Evolutionary conservation across 1,284 basidiomycete species (phyloP).

Genomic region (Chondrostereum purpureum): DNA sequence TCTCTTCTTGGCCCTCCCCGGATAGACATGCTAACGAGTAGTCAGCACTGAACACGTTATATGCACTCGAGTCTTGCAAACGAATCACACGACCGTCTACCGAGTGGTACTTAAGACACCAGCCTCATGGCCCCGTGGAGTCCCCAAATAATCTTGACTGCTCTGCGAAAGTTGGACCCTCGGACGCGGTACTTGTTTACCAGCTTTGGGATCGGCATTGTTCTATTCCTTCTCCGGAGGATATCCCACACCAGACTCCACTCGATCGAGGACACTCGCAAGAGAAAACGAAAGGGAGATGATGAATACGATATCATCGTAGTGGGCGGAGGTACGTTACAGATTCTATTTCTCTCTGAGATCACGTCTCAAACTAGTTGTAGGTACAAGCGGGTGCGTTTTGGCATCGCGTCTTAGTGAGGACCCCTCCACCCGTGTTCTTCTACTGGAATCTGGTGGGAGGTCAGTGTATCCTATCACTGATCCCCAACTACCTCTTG

Average conservation of each 20-base stretch:
- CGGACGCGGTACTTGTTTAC: not conserved
- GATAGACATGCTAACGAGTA: no score
- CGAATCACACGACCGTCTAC: no score
- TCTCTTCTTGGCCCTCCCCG: no score
- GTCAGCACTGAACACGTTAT: no score
- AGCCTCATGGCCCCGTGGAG: no score
- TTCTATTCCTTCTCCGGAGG: not conserved
- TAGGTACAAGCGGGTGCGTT: slow-evolving; percentile 65
- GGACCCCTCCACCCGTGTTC: slow-evolving; percentile 44
- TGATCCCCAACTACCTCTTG: slow-evolving; percentile 1
- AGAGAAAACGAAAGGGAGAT: not conserved
- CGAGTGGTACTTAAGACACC: no score
- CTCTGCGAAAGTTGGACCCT: not conserved
- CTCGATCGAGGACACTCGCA: no score
- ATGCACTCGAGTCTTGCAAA: no score
- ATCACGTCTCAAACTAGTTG: not conserved
- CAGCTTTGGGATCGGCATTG: not conserved
- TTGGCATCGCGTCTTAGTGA: slow-evolving; percentile 62
- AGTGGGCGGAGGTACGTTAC: slow-evolving; percentile 52
- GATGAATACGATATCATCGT: slow-evolving; percentile 57
- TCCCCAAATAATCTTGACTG: no score
- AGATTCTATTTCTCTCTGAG: not conserved
- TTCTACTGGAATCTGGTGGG: slow-evolving; percentile 59
- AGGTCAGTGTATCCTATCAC: slow-evolving; percentile 34
- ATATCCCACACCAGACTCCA: not conserved